phyloP scores from a whole-genome alignment of 2,329 filamentous ascomycete species.

The Trichoderma sp. region DNA sequence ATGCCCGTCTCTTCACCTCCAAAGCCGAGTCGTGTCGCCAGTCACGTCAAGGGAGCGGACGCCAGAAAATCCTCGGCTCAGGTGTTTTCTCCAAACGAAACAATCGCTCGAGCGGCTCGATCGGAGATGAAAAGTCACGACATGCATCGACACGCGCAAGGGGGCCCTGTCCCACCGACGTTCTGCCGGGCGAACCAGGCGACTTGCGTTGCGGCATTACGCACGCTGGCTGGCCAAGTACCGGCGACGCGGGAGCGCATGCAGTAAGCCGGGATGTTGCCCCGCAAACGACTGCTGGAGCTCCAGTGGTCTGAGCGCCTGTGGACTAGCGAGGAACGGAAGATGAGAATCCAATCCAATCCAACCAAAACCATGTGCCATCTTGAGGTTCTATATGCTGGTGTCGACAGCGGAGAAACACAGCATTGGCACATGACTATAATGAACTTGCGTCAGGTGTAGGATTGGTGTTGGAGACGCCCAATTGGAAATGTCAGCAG shows the following conservation, averaged over 20 bases:
- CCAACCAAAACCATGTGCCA: not conserved
- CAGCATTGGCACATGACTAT: no score
- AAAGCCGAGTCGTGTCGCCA: not conserved
- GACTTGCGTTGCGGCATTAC: not conserved
- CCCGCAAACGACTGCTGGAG: slow-evolving; percentile 17
- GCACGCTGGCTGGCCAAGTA: not conserved
- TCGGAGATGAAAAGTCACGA: slow-evolving; percentile 28
- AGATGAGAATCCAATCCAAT: not conserved
- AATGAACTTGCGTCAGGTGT: no score
- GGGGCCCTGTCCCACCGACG: slow-evolving; percentile 21
- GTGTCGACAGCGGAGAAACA: no score
- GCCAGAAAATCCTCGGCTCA: slow-evolving; percentile 19
- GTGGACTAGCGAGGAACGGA: not conserved
- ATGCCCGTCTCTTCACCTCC: not conserved
- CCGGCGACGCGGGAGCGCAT: not conserved
- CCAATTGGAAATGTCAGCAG: not conserved
- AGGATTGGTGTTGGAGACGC: no score
- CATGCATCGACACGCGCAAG: slow-evolving; percentile 1
- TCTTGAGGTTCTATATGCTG: no score
- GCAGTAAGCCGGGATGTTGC: slow-evolving; percentile 2
- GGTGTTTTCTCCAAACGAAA: slow-evolving; percentile 15
- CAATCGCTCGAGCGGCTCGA: slow-evolving; percentile 21
- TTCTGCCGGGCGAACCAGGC: slow-evolving; percentile 27
- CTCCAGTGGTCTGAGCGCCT: not conserved
- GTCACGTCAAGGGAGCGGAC: slow-evolving; percentile 11